Evolutionary conservation across 2,329 filamentous ascomycete genomes (phyloP), one percentile per base, ranked within the genome.

Genomic region (Thelonectria rubi): DNA sequence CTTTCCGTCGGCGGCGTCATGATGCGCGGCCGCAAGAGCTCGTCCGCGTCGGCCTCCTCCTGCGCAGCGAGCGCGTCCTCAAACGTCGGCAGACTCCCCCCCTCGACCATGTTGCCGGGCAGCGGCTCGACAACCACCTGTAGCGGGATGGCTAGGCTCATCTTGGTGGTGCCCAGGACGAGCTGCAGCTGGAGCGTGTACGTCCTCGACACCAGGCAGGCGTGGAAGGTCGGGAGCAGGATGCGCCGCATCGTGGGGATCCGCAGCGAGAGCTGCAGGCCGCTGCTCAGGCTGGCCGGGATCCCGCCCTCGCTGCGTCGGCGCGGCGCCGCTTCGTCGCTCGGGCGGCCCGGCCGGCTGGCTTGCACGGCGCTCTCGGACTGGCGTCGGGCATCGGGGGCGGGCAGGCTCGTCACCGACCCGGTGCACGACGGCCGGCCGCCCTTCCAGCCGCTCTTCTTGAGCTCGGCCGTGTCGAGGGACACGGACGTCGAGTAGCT

Each of bases 161-260:
- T 45, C n/a, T 57, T 57, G 1, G 54, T 37, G 21, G 49, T 46
- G 3, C 54, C 54, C 10, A 57, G 11, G 2, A 15, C 30, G 18
- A 57, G 46, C 18, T 26, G 37, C 6, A 57, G 26, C 6, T 43
- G 47, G 17, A 61, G 14, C 10, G 42, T 53, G 24, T 61, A 61
- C 1, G 58, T 61, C 3, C 58, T 42, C n/a, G 58, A 61, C 15
- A 53, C 37, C 3, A 61, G 40, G 18, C 58, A 61, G 15, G 47
- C 21, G 18, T 61, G 58, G 17, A 61, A 61, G 1, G 58, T 61
- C 8, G 58, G 58, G 11, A 61, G 48, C 1, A 52, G 48, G n/a
- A 61, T 20, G 2, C 47, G 42, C 17, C 20, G 47, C 8, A 20
- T 21, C 11, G 47, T 56, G 7, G 57, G 57, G 11, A 59, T 24